phyloP scores from a whole-genome alignment of 2,329 filamentous ascomycete species.

The Acephala macrosclerotiorum region DNA sequence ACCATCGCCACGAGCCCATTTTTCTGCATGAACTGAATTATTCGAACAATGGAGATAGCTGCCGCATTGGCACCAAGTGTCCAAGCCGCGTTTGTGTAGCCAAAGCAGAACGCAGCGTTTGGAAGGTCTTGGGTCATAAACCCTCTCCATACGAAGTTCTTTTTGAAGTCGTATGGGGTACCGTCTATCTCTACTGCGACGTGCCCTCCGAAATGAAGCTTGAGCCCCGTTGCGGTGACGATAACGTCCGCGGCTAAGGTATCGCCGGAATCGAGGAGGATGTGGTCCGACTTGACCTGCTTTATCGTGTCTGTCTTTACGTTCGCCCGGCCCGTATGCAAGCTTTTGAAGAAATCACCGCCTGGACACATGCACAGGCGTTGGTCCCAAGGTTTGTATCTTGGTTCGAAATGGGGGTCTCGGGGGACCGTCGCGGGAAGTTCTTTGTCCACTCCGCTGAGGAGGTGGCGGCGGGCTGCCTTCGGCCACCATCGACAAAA shows the following conservation, averaged over 20 bases:
- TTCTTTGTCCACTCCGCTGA: constrained; percentile 50
- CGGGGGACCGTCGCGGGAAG: constrained; percentile 61
- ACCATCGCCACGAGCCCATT: constrained; percentile 28
- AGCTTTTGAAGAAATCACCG: constrained; percentile 62
- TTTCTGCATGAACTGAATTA: constrained; percentile 41
- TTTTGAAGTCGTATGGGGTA: constrained; percentile 52
- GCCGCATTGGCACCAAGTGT: constrained; percentile 66
- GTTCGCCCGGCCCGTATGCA: constrained; percentile 54
- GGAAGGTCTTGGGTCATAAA: constrained; percentile 72
- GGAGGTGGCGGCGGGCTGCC: constrained; percentile 56
- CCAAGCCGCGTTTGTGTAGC: constrained; percentile 73
- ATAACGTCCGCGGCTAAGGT: constrained; percentile 69
- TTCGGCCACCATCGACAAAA: constrained; percentile 61
- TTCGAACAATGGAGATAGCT: constrained; percentile 34
- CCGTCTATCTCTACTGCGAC: constrained; percentile 65
- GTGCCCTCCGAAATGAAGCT: constrained; percentile 60
- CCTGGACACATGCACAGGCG: constrained; percentile 72
- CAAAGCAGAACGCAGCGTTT: constrained; percentile 67
- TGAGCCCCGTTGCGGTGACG: constrained; percentile 72
- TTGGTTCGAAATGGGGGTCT: constrained; percentile 69
- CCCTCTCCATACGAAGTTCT: constrained; percentile 68
- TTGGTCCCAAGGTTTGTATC: constrained; percentile 75
- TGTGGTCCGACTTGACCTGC: constrained; percentile 55
- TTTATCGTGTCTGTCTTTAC: constrained; percentile 61
- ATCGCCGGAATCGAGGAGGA: constrained; percentile 43